These are phyloP conservation scores for Schizophyllum amplum DNA, from an alignment of 1,284 basidiomycete species.

Conservation along the genomic window DNA sequence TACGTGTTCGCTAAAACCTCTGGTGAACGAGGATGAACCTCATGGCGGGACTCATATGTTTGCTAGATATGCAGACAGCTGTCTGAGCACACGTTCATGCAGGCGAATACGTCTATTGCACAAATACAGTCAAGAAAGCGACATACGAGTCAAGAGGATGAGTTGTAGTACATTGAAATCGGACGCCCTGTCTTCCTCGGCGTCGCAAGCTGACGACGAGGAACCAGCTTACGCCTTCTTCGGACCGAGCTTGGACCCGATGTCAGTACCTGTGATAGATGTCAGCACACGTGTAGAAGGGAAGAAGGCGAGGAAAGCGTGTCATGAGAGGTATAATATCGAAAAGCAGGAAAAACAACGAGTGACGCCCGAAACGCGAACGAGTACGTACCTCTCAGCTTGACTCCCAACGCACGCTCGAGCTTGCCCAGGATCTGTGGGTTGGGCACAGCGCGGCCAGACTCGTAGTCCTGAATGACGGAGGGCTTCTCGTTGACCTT, in stretches of 20 bases:
- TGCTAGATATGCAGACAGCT: no score
- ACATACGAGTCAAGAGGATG: no score
- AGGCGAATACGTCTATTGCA: not conserved
- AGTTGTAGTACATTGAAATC: not conserved
- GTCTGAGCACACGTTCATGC: no score
- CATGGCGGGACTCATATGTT: no score
- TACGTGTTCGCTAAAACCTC: no score
- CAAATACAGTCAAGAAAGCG: not conserved
- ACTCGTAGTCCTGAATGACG: slow-evolving; percentile 86
- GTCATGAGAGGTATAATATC: not conserved
- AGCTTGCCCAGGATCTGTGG: slow-evolving; percentile 88
- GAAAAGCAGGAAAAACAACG: not conserved
- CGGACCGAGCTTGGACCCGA: slow-evolving; percentile 75
- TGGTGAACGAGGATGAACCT: no score
- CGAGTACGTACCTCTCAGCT: slow-evolving; percentile 70
- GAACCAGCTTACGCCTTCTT: slow-evolving; percentile 52
- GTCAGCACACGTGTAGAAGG: not conserved
- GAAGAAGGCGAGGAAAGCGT: slow-evolving; percentile 7
- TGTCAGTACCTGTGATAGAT: slow-evolving; percentile 47
- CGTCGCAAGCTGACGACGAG: not conserved
- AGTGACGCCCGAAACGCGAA: not conserved
- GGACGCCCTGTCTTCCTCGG: not conserved
- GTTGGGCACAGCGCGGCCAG: slow-evolving; percentile 85
- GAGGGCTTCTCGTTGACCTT: slow-evolving; percentile 89
- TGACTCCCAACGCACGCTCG: slow-evolving; percentile 85